Evolutionary conservation across 179 eudicot species (phyloP).

Genomic region (Heliamphora pulchella): DNA sequence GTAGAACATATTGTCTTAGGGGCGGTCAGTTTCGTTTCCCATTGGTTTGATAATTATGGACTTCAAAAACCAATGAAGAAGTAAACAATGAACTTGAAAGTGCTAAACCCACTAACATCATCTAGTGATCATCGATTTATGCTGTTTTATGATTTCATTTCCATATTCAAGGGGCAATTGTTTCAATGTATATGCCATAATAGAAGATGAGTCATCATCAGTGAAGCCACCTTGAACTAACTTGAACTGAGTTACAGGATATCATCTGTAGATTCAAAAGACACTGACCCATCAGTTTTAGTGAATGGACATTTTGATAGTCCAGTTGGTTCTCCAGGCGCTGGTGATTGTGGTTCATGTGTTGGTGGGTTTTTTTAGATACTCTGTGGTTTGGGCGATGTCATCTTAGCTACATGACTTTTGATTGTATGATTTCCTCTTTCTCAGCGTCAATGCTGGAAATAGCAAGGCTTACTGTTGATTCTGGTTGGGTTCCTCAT

Average conservation of each 20-base stretch:
- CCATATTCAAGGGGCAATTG: not conserved
- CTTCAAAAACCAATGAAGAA: not conserved
- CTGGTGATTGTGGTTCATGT: constrained; percentile 96
- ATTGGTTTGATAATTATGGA: not conserved
- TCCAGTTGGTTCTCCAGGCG: constrained; percentile 88
- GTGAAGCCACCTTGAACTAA: constrained; percentile 15
- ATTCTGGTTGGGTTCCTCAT: constrained; percentile 84
- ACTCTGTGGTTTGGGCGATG: not conserved
- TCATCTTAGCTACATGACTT: not conserved
- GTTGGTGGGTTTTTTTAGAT: constrained; percentile 54
- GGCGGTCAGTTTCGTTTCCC: not conserved
- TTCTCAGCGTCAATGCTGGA: constrained; percentile 80
- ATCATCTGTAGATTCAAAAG: constrained; percentile 58
- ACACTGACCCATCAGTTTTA: constrained; percentile 68
- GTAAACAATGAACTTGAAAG: not conserved
- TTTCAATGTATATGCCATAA: not conserved
- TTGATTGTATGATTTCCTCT: constrained; percentile 13
- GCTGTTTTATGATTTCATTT: not conserved
- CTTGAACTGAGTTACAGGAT: constrained; percentile 44
- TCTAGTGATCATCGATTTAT: not conserved
- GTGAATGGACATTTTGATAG: constrained; percentile 91
- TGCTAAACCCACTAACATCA: not conserved
- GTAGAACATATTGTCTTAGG: not conserved
- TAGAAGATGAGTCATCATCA: not conserved
- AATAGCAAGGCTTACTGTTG: constrained; percentile 72